Evolutionary conservation across 1,284 basidiomycete species (phyloP).

Genomic region (Heterobasidion parviporum): DNA sequence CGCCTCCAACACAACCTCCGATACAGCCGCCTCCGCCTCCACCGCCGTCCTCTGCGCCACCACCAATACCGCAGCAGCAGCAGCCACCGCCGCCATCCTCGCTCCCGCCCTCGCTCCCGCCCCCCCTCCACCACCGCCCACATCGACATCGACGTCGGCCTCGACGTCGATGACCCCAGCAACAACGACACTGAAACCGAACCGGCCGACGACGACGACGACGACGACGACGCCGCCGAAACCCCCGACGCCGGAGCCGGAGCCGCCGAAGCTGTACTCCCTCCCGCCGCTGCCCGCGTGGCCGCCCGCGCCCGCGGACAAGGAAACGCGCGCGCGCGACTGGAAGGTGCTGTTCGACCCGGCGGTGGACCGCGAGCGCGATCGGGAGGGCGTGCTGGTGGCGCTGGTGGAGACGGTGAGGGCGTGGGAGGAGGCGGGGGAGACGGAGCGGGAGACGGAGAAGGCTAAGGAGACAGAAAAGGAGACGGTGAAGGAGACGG

Average conservation of each 20-base stretch:
- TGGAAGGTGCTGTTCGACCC: constrained; percentile 63
- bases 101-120: constrained; percentile 17
- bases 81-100: constrained; percentile 9
- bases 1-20: too few relatives aligned
- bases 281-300: constrained; percentile 33
- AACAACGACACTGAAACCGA: too few relatives aligned
- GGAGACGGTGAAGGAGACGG: constrained; percentile 2
- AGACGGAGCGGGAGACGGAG: constrained; percentile 20
- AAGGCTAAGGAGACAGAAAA: constrained; percentile 6
- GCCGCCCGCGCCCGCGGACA: constrained; percentile 36
- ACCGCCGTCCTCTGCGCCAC: constrained; percentile 14
- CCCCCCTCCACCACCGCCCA: too few relatives aligned
- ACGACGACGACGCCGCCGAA: constrained; percentile 12
- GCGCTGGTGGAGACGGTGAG: constrained; percentile 46
- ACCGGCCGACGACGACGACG: too few relatives aligned
- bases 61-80: constrained; percentile 7
- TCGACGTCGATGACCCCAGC: constrained; percentile 11
- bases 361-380: constrained; percentile 36
- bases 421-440: too few relatives aligned
- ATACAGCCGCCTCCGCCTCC: too few relatives aligned
- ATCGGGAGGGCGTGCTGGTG: constrained; percentile 29
- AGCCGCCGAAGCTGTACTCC: constrained; percentile 19
- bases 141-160: constrained; percentile 13
- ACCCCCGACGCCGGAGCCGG: constrained; percentile 18
- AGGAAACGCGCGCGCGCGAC: constrained; percentile 38